phyloP scores from a whole-genome alignment of 1,284 basidiomycete genomes.

The Heterobasidion annosum region DNA sequence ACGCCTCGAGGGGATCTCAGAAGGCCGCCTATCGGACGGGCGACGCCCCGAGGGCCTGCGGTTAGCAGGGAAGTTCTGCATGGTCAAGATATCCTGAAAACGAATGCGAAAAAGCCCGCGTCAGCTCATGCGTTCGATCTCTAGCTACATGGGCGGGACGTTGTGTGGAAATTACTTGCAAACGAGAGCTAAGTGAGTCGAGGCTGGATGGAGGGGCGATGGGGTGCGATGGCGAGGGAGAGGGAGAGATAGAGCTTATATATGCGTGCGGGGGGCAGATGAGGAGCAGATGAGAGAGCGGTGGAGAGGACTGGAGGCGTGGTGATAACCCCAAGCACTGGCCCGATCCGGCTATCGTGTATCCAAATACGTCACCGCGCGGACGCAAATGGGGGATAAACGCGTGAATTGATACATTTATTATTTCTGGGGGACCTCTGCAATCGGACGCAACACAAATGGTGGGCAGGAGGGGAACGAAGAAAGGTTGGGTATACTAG shows the following conservation, averaged over 20 bases:
- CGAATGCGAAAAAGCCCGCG: neutral
- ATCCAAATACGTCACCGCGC: neutral
- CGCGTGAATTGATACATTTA: neutral
- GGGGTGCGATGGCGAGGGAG: too few relatives aligned
- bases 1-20: conserved; percentile 37
- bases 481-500: neutral
- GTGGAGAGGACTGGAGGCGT: too few relatives aligned
- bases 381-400: neutral
- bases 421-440: neutral
- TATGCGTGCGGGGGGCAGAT: too few relatives aligned
- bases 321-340: too few relatives aligned
- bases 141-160: too few relatives aligned
- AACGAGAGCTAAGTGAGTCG: too few relatives aligned
- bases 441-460: neutral
- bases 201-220: too few relatives aligned
- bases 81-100: conserved; percentile 8
- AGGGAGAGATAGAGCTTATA: too few relatives aligned
- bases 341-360: neutral
- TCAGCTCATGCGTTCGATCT: too few relatives aligned
- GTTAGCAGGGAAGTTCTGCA: conserved; percentile 19
- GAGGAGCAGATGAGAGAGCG: too few relatives aligned
- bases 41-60: conserved; percentile 27
- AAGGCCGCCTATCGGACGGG: conserved; percentile 22
- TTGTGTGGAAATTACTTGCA: too few relatives aligned
- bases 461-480: neutral